Base-by-base conservation (phyloP, 2,329 filamentous ascomycete genomes). In the Clonostachys chloroleuca region DNA sequence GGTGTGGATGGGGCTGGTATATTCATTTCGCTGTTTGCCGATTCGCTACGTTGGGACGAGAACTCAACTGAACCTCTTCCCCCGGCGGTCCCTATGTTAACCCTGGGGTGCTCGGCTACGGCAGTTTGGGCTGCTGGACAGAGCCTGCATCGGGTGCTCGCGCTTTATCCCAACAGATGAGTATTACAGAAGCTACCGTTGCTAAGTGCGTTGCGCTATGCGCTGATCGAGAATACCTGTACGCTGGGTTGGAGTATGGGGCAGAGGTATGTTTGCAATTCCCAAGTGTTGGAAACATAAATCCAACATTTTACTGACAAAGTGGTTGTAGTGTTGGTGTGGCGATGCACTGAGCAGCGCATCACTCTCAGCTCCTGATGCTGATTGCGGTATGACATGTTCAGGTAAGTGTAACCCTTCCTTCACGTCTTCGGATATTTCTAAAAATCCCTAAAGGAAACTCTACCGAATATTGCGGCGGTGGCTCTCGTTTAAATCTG, bases 11-110 rank as follows among this genome's bases (percentile, higher is more conserved):
- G 54, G 9, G 63, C 62, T 8, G 64, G 66, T 34, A 49, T 66
- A 7, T 75, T 68, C 58, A 67, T 81, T 46, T 80, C 71, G 40
- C 53, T 80, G 2, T 80, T 77, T 45, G 70, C 69, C 5, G 65
- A 70, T 45, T 52, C 59, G 0, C 35, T 59, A 2, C 55, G 58
- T 8, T 63, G 53, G 45, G 50, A 60, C 40, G 62, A 59, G 14
- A 60, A 62, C 45, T 52, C 47, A 14, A 61, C 59, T 5, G 54
- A 51, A 2, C 50, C 2, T 47, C 44, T 54, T 2, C 54, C 55
- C 44, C 52, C 2, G 13, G 50, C 3, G 57, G 48, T 2, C 63
- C 65, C 1, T 50, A 54, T 8, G 62, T 67, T 4, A 74, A 74
- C 50, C 66, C 67, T 1, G 67, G 67, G 1, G 63, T 66, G 0